phyloP scores from a whole-genome alignment of 2,329 filamentous ascomycete genomes.

The Rhynchosporium secalis region DNA sequence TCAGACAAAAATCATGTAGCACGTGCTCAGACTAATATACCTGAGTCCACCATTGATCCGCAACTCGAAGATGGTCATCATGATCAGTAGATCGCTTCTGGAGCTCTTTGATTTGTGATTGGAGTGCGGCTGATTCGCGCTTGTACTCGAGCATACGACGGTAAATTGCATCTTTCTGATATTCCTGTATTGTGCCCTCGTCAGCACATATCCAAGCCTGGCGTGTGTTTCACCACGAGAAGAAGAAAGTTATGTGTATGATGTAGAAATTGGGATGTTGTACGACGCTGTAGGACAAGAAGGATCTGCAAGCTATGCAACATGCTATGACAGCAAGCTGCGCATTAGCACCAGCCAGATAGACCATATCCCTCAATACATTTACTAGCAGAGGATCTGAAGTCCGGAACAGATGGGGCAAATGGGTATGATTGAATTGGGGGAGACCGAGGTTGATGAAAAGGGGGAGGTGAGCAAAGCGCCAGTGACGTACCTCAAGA shows the following conservation, averaged over 20 bases:
- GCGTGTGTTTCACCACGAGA: conserved; percentile 25
- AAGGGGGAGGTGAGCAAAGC: conserved; percentile 30
- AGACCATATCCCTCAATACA: conserved; percentile 33
- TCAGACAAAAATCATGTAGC: conserved; percentile 13
- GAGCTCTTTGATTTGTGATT: conserved; percentile 77
- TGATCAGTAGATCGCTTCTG: conserved; percentile 78
- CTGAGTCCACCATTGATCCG: conserved; percentile 94
- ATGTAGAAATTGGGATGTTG: conserved; percentile 28
- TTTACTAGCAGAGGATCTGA: conserved; percentile 23
- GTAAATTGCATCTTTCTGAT: conserved; percentile 93
- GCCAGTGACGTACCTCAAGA: conserved; percentile 64
- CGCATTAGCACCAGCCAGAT: conserved; percentile 45
- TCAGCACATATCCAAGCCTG: conserved; percentile 42
- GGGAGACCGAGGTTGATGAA: conserved; percentile 25
- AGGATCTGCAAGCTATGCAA: conserved; percentile 42
- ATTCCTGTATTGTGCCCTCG: conserved; percentile 58
- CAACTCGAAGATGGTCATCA: conserved; percentile 86
- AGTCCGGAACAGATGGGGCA: conserved; percentile 27
- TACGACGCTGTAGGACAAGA: conserved; percentile 32
- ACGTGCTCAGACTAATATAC: conserved; percentile 49
- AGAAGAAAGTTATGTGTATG: conserved; percentile 23
- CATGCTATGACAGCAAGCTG: conserved; percentile 47
- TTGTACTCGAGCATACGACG: conserved; percentile 99
- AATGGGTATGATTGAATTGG: conserved; percentile 15
- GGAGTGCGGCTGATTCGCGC: conserved; percentile 79